Conservation (phyloP, 768 basidiomycete genomes). For the Agaricus sinodeliciosus region DNA sequence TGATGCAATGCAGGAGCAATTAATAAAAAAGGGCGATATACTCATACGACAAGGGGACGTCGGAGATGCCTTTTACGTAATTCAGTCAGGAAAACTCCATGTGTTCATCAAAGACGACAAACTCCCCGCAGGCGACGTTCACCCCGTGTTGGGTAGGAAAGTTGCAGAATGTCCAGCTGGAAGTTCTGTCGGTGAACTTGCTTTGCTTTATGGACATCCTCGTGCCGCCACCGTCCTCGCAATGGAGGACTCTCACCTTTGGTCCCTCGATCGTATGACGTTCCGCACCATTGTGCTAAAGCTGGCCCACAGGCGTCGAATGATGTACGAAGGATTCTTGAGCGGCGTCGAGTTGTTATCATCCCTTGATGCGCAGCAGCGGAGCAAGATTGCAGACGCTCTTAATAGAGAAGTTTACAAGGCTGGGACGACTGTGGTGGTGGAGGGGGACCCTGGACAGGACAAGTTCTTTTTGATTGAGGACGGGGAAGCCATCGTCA, state of each 20-base stretch:
- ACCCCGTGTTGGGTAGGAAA: constrained; percentile 69
- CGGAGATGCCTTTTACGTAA: constrained; percentile 96
- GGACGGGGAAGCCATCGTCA: constrained; percentile 84
- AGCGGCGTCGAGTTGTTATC: constrained; percentile 84
- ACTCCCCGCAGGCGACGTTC: constrained; percentile 57
- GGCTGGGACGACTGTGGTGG: constrained; percentile 84
- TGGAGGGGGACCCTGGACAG: constrained; percentile 92
- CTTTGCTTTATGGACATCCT: constrained; percentile 96
- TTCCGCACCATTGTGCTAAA: constrained; percentile 98
- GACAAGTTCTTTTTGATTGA: constrained; percentile 94
- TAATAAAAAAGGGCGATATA: constrained; percentile 66
- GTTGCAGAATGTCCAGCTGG: constrained; percentile 84
- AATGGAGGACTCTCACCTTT: constrained; percentile 74
- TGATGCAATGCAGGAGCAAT: constrained; percentile 90
- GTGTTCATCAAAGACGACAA: constrained; percentile 63
- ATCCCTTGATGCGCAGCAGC: constrained; percentile 79
- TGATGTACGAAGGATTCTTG: constrained; percentile 96
- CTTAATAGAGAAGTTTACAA: constrained; percentile 76
- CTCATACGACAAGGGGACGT: constrained; percentile 96
- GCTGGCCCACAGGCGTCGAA: constrained; percentile 81
- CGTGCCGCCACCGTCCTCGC: constrained; percentile 93
- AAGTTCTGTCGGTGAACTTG: constrained; percentile 90
- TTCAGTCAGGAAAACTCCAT: constrained; percentile 82
- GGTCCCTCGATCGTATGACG: constrained; percentile 95
- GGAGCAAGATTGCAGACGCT: constrained; percentile 97